Conservation (phyloP, 2,329 filamentous ascomycete genomes). For the Penicillium sp. region DNA sequence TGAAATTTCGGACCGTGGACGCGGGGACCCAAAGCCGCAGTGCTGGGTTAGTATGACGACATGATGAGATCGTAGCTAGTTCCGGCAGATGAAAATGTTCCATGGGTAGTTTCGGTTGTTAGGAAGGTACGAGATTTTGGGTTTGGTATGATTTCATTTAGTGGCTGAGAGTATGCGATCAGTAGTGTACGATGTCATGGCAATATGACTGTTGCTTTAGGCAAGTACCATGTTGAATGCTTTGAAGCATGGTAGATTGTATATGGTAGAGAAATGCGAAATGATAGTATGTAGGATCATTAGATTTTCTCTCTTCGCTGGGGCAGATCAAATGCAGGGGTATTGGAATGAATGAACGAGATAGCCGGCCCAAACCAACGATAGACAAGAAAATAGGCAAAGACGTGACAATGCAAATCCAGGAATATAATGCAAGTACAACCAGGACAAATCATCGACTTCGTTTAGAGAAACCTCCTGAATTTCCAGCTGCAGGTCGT, state of each 20-base stretch:
- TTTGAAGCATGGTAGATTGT: not conserved
- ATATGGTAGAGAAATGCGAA: not conserved
- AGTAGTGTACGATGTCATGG: not conserved
- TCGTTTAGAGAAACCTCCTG: constrained; percentile 35
- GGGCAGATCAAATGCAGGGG: constrained; percentile 20
- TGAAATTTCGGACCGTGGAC: constrained; percentile 4
- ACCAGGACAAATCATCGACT: constrained; percentile 25
- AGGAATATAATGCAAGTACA: not conserved
- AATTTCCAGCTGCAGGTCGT: constrained; percentile 30
- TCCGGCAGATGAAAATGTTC: not conserved
- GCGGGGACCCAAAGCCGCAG: constrained; percentile 14
- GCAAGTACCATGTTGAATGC: not conserved
- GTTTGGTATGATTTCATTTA: not conserved
- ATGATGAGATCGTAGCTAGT: constrained; percentile 5
- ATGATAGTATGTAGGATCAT: not conserved
- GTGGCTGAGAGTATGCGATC: not conserved
- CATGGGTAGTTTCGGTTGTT: not conserved
- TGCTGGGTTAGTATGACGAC: constrained; percentile 21
- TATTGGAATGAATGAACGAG: constrained; percentile 26
- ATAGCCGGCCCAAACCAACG: constrained; percentile 19
- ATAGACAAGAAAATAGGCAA: constrained; percentile 1
- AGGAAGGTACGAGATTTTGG: not conserved
- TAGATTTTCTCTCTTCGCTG: constrained; percentile 1
- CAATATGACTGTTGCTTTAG: not conserved
- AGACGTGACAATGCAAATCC: constrained; percentile 2